Base-by-base conservation (phyloP, 2,329 filamentous ascomycete genomes). In the Ophiostoma ips region DNA sequence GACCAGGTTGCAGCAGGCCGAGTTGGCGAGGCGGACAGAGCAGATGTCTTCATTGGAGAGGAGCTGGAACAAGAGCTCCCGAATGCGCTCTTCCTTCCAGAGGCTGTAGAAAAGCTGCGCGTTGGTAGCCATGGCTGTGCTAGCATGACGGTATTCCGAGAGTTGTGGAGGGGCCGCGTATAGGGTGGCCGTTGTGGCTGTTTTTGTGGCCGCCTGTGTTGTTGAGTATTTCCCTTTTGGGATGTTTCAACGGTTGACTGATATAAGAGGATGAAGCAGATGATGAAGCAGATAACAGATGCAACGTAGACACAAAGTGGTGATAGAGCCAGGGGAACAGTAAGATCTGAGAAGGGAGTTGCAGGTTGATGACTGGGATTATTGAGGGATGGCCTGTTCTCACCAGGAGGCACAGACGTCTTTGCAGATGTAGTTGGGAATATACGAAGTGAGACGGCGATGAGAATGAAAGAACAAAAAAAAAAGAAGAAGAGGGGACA, bases 1-100 rank as follows among this genome's bases (percentile, higher is more conserved):
- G 60, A 83, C 72, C 57, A 84, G 71, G 57, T 81, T 78, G 63
- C 79, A 81, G 66, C 80, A 83, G 58, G 83, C 80, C 58, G 82
- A 79, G 59, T 77, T 84, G 58, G 80, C 73, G 50, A 83, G 72
- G 53, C 84, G 79, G 49, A 88, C 59, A 55, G 73, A 68, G 66
- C 75, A 75, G 55, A 79, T 64, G 58, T 77, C 75, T 53, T 68
- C 58, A 48, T 69, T 72, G 56, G 69, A 62, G 55, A 79, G 66
- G 49, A 68, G 57, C 52, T 68, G 64, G 57, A 78, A 70, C 59
- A 79, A 68, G 46, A 55, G 62, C 60, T 75, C 67, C 50, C 71
- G 68, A 65, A 77, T 66, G 56, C 61, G 57, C 41, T 72, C 68
- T 56, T 70, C 67, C 62, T 74, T 71, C 68, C 76, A 72, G 61